Conservation (phyloP, 2,329 filamentous ascomycete genomes). For the Fusarium setosum region DNA sequence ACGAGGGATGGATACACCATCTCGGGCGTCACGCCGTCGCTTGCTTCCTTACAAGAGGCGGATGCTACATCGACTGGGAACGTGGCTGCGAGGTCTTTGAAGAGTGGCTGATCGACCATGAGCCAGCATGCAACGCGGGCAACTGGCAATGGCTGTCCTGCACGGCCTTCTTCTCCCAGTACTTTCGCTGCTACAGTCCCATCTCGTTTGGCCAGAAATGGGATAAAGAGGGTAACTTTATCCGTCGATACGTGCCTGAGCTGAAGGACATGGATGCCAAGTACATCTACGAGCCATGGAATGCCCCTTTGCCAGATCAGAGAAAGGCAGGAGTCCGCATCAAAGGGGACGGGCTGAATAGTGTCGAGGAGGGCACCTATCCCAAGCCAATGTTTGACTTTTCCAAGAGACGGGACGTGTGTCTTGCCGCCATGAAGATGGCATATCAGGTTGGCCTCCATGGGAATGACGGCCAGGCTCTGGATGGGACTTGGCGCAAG, state of each 20-base stretch:
- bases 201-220: slow-evolving; percentile 80
- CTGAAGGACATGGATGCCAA: slow-evolving; percentile 70
- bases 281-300: slow-evolving; percentile 85
- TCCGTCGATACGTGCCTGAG: slow-evolving; percentile 76
- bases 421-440: slow-evolving; percentile 75
- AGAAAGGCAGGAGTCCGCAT: slow-evolving; percentile 74
- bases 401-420: slow-evolving; percentile 67
- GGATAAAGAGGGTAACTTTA: slow-evolving; percentile 75
- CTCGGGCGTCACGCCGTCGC: slow-evolving; percentile 82
- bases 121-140: slow-evolving; percentile 77
- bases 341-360: slow-evolving; percentile 62
- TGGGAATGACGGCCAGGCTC: slow-evolving; percentile 70
- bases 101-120: slow-evolving; percentile 80
- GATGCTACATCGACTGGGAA: slow-evolving; percentile 84
- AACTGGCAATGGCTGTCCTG: slow-evolving; percentile 86
- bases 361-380: slow-evolving; percentile 64
- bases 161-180: slow-evolving; percentile 80
- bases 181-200: slow-evolving; percentile 77
- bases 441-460: slow-evolving; percentile 74
- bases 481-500: slow-evolving; percentile 68
- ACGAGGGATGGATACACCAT: slow-evolving; percentile 85
- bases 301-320: slow-evolving; percentile 75
- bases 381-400: slow-evolving; percentile 86
- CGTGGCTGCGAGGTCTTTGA: slow-evolving; percentile 83
- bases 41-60: slow-evolving; percentile 83